A percentile compares a stretch with the other conserved stretches of the same genome.
phyloP scores from a whole-genome alignment of 495 filamentous ascomycete species.

The Rhypophila decipiens region DNA sequence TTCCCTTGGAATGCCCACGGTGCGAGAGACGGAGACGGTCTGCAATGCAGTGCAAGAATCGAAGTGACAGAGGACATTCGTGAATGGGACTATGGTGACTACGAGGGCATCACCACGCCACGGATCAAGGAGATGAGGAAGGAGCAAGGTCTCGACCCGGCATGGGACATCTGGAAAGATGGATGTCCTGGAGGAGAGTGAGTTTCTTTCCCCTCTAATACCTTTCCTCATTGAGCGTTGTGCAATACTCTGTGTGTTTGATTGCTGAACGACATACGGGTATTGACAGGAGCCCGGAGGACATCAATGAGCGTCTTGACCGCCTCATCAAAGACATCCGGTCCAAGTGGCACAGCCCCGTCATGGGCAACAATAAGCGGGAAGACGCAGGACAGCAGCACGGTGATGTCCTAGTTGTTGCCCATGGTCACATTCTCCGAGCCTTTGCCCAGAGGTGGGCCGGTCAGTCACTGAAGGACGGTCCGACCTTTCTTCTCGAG shows the following conservation, averaged over 20 bases:
- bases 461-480: constrained; percentile 57
- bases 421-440: constrained; percentile 82
- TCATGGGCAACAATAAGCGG: constrained; percentile 44
- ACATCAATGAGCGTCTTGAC: constrained; percentile 65
- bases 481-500: constrained; percentile 63
- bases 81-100: constrained; percentile 96
- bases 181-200: constrained; percentile 67
- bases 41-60: constrained; percentile 44
- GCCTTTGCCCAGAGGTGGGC: constrained; percentile 90
- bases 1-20: constrained; percentile 43
- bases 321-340: constrained; percentile 68
- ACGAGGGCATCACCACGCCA: constrained; percentile 79
- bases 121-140: constrained; percentile 60
- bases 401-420: constrained; percentile 56
- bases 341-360: constrained; percentile 46
- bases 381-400: constrained; percentile 19
- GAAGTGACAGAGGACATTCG: constrained; percentile 70
- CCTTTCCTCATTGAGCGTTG: neutral
- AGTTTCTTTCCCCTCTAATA: no score
- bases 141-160: constrained; percentile 48
- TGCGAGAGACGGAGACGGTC: constrained; percentile 20
- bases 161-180: constrained; percentile 82
- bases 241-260: neutral
- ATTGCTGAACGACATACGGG: neutral
- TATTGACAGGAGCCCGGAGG: constrained; percentile 44